Percentiles rank a stretch among this genome's conserved stretches.
These are phyloP conservation scores for Arxiozyma slooffiae DNA, from an alignment of 1,139 yeast genomes.

Conservation along the genomic window DNA sequence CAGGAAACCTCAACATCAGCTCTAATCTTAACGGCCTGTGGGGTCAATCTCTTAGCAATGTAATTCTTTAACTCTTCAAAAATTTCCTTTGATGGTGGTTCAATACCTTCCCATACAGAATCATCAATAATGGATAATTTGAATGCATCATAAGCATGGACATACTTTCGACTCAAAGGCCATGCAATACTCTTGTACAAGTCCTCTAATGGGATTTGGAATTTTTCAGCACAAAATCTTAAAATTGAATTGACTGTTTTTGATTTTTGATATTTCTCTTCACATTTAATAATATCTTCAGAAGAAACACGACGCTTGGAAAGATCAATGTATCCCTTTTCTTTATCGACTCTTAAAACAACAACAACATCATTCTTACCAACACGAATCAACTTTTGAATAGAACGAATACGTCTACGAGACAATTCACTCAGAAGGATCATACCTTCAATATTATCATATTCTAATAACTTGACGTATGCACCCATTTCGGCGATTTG, in stretches of 20 bases:
- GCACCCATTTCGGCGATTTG: slow-evolving; percentile 99
- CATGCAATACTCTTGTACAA: slow-evolving; percentile 87
- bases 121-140: slow-evolving; percentile 92
- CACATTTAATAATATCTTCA: slow-evolving; percentile 95
- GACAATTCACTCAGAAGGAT: slow-evolving; percentile 90
- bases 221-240: slow-evolving; percentile 97
- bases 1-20: slow-evolving; percentile 97
- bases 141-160: slow-evolving; percentile 97
- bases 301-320: slow-evolving; percentile 98
- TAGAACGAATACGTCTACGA: slow-evolving; percentile 96
- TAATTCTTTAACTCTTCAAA: slow-evolving; percentile 74
- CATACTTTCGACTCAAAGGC: slow-evolving; percentile 93
- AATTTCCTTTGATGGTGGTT: slow-evolving; percentile 54
- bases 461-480: slow-evolving; percentile 87
- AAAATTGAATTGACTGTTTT: slow-evolving; percentile 95
- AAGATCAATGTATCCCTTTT: slow-evolving; percentile 94
- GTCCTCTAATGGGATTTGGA: slow-evolving; percentile 74
- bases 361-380: slow-evolving; percentile 98
- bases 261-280: slow-evolving; percentile 92
- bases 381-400: slow-evolving; percentile 93
- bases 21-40: slow-evolving; percentile 94
- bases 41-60: slow-evolving; percentile 88
- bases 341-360: slow-evolving; percentile 97
- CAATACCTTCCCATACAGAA: slow-evolving; percentile 70
- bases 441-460: slow-evolving; percentile 98